phyloP scores from a whole-genome alignment of 2,329 filamentous ascomycete genomes.

The Verruconis gallopava region DNA sequence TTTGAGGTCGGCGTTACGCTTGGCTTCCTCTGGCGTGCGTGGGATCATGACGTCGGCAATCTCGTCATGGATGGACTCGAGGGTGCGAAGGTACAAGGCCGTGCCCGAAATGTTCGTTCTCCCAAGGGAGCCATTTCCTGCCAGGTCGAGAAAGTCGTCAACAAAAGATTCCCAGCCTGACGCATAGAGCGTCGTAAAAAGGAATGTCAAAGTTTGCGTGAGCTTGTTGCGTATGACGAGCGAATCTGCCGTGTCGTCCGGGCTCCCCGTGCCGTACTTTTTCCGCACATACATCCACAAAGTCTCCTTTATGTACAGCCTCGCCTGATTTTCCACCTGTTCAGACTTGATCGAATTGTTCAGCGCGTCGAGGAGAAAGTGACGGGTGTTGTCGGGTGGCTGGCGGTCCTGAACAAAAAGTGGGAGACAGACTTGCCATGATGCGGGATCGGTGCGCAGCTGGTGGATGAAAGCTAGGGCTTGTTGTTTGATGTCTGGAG shows the following conservation, averaged over 20 bases:
- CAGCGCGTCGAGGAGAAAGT: slow-evolving; percentile 83
- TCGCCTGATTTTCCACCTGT: slow-evolving; percentile 56
- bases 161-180: slow-evolving; percentile 82
- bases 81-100: slow-evolving; percentile 75
- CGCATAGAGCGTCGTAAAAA: slow-evolving; percentile 79
- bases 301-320: slow-evolving; percentile 66
- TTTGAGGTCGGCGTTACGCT: slow-evolving; percentile 79
- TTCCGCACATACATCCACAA: slow-evolving; percentile 70
- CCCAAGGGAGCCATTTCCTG: slow-evolving; percentile 37
- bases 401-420: slow-evolving; percentile 73
- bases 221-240: slow-evolving; percentile 86
- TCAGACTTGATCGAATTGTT: slow-evolving; percentile 81
- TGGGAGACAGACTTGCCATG: slow-evolving; percentile 78
- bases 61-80: slow-evolving; percentile 88
- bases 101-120: slow-evolving; percentile 64
- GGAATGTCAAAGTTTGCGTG: slow-evolving; percentile 85
- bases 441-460: slow-evolving; percentile 67
- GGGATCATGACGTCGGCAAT: slow-evolving; percentile 86
- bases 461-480: slow-evolving; percentile 70
- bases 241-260: slow-evolving; percentile 50
- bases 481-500: slow-evolving; percentile 63
- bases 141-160: slow-evolving; percentile 74
- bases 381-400: slow-evolving; percentile 69
- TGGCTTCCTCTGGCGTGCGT: slow-evolving; percentile 64
- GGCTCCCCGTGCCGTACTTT: slow-evolving; percentile 49